Conservation (phyloP, 2,329 filamentous ascomycete genomes). For the Diplodia seriata region DNA sequence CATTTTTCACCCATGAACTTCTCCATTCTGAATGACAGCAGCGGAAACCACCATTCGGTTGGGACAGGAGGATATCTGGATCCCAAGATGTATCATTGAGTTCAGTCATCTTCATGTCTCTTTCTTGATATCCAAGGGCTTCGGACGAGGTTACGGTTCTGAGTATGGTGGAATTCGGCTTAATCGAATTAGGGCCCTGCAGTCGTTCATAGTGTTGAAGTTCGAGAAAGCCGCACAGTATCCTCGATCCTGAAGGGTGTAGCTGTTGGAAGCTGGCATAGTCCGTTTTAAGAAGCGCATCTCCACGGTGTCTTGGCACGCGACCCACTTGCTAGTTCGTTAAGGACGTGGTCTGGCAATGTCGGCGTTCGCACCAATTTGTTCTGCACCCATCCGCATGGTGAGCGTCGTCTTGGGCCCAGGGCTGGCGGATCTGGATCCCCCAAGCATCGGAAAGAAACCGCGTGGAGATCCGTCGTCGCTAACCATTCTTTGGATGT, state of each 20-base stretch:
- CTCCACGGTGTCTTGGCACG: background rate
- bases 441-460: background rate
- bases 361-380: background rate
- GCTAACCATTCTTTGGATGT: too few species aligned
- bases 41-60: background rate
- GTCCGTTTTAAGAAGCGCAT: background rate
- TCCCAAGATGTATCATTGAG: background rate
- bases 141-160: background rate
- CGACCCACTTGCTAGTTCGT: background rate
- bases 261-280: background rate
- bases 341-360: background rate
- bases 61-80: background rate
- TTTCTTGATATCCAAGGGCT: slow-evolving; percentile 21
- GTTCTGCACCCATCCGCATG: background rate
- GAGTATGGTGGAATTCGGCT: background rate
- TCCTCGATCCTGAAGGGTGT: slow-evolving; percentile 1
- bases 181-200: background rate
- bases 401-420: background rate
- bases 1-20: slow-evolving; percentile 22
- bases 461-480: background rate
- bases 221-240: too few species aligned
- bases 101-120: background rate
- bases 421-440: background rate
- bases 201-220: background rate
- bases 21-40: slow-evolving; percentile 12